Percentiles rank a stretch among this genome's conserved stretches.
phyloP scores from a whole-genome alignment of 2,329 filamentous ascomycete genomes.

The Hyphodiscus sp. region DNA sequence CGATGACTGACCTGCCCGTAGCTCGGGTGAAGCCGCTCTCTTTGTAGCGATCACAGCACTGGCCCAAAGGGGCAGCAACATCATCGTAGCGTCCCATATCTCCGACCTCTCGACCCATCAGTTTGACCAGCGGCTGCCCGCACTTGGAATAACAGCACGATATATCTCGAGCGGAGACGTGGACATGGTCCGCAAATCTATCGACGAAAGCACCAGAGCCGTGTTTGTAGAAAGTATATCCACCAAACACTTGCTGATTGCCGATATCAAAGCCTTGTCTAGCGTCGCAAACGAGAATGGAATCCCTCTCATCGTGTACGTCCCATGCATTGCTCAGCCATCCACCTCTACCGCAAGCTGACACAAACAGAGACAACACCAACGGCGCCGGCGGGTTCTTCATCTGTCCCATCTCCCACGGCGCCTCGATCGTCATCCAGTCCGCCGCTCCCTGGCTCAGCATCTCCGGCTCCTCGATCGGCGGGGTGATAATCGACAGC shows the following conservation, averaged over 20 bases:
- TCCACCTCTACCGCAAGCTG: not conserved
- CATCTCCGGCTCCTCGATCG: slow-evolving; percentile 61
- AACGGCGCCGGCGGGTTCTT: slow-evolving; percentile 91
- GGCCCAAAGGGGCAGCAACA: slow-evolving; percentile 74
- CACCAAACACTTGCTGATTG: not conserved
- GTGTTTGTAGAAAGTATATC: slow-evolving; percentile 78
- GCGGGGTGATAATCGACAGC: slow-evolving; percentile 73
- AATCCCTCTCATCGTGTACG: too few relatives aligned
- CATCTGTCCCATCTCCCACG: slow-evolving; percentile 77
- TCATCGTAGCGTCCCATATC: slow-evolving; percentile 46
- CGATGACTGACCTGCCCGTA: slow-evolving; percentile 17
- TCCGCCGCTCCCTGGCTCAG: slow-evolving; percentile 96
- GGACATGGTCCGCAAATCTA: slow-evolving; percentile 52
- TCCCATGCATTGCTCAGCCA: too few relatives aligned
- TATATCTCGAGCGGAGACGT: slow-evolving; percentile 73
- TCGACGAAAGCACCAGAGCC: slow-evolving; percentile 75
- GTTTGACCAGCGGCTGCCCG: slow-evolving; percentile 76
- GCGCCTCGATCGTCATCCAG: slow-evolving; percentile 88
- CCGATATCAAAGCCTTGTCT: slow-evolving; percentile 31
- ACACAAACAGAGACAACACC: slow-evolving; percentile 66
- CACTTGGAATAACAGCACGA: slow-evolving; percentile 82
- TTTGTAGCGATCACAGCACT: slow-evolving; percentile 84
- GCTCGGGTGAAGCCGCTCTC: slow-evolving; percentile 85
- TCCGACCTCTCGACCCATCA: not conserved
- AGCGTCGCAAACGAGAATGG: too few relatives aligned